A percentile compares a stretch with the other conserved stretches of the same genome.
phyloP scores from a whole-genome alignment of 176 grass and related monocot species.

The Guadua angustifolia region DNA sequence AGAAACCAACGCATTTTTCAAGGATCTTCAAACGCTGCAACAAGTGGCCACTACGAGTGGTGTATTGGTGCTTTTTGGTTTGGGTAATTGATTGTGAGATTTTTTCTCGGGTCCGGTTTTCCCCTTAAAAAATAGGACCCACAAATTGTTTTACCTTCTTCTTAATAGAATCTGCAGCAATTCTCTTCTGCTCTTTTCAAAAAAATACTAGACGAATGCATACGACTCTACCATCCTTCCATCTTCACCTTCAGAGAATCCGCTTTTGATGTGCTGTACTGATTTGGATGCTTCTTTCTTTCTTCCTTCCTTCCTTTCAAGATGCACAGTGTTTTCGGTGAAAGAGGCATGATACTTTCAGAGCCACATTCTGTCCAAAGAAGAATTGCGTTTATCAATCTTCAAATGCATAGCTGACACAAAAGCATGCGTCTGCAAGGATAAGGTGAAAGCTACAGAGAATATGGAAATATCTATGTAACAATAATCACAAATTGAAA shows the following conservation, averaged over 20 bases:
- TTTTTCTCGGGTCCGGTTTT: no score
- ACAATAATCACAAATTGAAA: neutral
- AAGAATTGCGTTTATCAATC: conserved; percentile 5
- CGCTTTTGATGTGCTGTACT: conserved; percentile 44
- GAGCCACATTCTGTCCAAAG: conserved; percentile 22
- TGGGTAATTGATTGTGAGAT: no score
- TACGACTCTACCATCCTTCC: conserved; percentile 36
- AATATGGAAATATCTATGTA: conserved; percentile 15
- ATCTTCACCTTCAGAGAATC: conserved; percentile 38
- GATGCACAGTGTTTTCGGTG: conserved; percentile 10
- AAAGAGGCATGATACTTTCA: conserved; percentile 40
- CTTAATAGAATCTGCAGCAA: no score
- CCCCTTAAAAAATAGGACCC: no score
- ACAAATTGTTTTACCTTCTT: no score
- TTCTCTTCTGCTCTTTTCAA: no score
- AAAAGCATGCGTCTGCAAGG: neutral
- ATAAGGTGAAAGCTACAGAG: conserved; percentile 25
- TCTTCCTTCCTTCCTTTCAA: conserved; percentile 17
- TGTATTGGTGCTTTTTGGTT: no score
- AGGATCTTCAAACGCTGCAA: no score
- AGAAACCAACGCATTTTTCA: no score
- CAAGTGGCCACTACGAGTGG: no score
- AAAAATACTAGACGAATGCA: conserved; percentile 24
- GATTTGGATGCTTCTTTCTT: conserved; percentile 15
- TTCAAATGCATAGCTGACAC: conserved; percentile 11